These are phyloP conservation scores for Aureobasidium sp. DNA, from an alignment of 2,329 filamentous ascomycete genomes.

Conservation along the genomic window DNA sequence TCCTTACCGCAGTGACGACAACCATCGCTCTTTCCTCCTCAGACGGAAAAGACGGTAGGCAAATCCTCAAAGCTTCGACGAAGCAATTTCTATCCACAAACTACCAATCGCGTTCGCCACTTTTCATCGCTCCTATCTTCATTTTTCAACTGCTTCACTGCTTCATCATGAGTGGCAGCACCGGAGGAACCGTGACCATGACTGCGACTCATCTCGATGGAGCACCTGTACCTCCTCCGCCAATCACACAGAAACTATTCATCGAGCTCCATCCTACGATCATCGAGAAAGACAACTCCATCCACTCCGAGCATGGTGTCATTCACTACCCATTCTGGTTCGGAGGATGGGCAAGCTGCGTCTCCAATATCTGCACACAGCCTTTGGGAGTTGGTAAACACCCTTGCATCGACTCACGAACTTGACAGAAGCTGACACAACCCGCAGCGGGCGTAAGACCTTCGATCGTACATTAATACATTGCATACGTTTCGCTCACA, in stretches of 20 bases:
- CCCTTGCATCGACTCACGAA: neutral
- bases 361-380: constrained; percentile 19
- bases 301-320: constrained; percentile 20
- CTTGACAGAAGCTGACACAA: neutral
- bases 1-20: neutral
- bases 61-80: neutral
- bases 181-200: constrained; percentile 4
- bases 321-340: constrained; percentile 22
- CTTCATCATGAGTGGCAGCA: constrained; percentile 1
- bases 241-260: constrained; percentile 14
- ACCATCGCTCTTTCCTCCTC: neutral
- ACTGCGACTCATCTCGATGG: constrained; percentile 4
- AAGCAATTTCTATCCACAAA: neutral
- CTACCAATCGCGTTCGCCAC: neutral
- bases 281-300: constrained; percentile 20
- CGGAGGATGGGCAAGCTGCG: constrained; percentile 20
- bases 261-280: constrained; percentile 17
- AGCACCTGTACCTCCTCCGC: constrained; percentile 16
- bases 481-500: neutral
- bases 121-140: neutral
- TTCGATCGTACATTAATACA: neutral
- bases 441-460: constrained; percentile 10
- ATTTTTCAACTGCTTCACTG: neutral
- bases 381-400: constrained; percentile 19
- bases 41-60: neutral